Evolutionary conservation across 75 land plant genomes (phyloP).

Genomic region (Selaginella moellendorffii): DNA sequence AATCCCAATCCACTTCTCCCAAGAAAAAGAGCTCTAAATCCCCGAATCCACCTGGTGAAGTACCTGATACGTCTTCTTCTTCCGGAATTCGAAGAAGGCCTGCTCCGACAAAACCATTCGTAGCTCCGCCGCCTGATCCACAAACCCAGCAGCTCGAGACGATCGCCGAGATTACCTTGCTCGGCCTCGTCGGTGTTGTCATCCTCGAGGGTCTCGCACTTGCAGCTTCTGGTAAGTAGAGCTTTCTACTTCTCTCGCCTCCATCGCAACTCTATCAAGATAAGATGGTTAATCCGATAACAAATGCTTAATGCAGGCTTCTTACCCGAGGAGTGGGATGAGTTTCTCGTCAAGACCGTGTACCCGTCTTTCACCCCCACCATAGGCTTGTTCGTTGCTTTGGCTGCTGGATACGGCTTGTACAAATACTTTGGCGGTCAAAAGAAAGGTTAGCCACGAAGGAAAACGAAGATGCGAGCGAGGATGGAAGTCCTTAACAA

Average conservation of each 20-base stretch:
- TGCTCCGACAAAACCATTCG: not conserved
- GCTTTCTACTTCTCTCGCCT: not conserved
- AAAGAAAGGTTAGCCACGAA: not conserved
- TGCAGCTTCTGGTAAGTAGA: conserved; percentile 65
- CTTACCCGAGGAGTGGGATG: conserved; percentile 86
- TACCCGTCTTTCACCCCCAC: conserved; percentile 93
- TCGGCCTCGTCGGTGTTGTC: conserved; percentile 46
- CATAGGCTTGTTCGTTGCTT: conserved; percentile 67
- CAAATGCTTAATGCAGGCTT: conserved; percentile 45
- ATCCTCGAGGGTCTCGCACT: conserved; percentile 65
- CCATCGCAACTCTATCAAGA: not conserved
- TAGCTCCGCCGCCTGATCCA: not conserved
- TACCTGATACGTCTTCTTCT: too few relatives aligned
- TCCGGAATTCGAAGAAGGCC: not conserved
- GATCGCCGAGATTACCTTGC: conserved; percentile 41
- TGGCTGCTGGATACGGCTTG: conserved; percentile 69
- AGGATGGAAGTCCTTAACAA: too few relatives aligned
- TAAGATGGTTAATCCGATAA: not conserved
- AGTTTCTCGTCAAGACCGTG: conserved; percentile 54
- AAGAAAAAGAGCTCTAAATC: too few relatives aligned
- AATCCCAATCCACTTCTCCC: too few relatives aligned
- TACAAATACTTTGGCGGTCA: conserved; percentile 25
- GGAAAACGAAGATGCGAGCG: too few relatives aligned
- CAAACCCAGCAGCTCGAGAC: conserved; percentile 21
- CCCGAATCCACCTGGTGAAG: too few relatives aligned